phyloP scores from a whole-genome alignment of 306 rosid species.

The Casuarina cunninghamiana region DNA sequence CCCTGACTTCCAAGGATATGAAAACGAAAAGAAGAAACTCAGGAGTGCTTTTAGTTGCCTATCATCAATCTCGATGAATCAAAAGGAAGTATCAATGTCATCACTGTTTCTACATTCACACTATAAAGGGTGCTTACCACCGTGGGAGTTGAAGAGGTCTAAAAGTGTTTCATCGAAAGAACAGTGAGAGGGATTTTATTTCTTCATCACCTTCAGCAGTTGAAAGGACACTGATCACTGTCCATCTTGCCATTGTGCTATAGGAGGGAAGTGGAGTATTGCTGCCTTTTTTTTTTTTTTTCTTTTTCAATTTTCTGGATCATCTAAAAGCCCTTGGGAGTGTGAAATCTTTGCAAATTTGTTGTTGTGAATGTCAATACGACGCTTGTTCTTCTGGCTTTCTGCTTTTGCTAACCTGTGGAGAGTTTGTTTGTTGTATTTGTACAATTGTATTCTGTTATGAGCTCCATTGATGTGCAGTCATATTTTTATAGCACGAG shows the following conservation, averaged over 20 bases:
- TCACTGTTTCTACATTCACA: slow-evolving; percentile 88
- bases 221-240: background rate
- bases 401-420: slow-evolving; percentile 9
- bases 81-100: slow-evolving; percentile 78
- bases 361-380: slow-evolving; percentile 35
- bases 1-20: slow-evolving; percentile 49
- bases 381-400: slow-evolving; percentile 20
- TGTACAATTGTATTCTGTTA: slow-evolving; percentile 32
- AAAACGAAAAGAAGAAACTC: slow-evolving; percentile 68
- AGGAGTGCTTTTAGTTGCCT: slow-evolving; percentile 70
- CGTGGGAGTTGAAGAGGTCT: slow-evolving; percentile 74
- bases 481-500: slow-evolving; percentile 23
- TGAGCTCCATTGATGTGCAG: slow-evolving; percentile 36
- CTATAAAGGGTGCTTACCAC: slow-evolving; percentile 88
- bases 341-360: slow-evolving; percentile 33
- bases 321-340: slow-evolving; percentile 2
- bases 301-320: background rate
- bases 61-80: slow-evolving; percentile 77
- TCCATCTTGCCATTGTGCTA: slow-evolving; percentile 29
- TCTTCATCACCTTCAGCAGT: background rate
- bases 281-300: slow-evolving; percentile 15
- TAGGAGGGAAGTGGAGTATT: slow-evolving; percentile 22
- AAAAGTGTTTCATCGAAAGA: slow-evolving; percentile 58
- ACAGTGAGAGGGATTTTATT: slow-evolving; percentile 38
- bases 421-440: slow-evolving; percentile 31